Conservation (phyloP, 257 asterid genomes). For the Salvia rosmarinus region DNA sequence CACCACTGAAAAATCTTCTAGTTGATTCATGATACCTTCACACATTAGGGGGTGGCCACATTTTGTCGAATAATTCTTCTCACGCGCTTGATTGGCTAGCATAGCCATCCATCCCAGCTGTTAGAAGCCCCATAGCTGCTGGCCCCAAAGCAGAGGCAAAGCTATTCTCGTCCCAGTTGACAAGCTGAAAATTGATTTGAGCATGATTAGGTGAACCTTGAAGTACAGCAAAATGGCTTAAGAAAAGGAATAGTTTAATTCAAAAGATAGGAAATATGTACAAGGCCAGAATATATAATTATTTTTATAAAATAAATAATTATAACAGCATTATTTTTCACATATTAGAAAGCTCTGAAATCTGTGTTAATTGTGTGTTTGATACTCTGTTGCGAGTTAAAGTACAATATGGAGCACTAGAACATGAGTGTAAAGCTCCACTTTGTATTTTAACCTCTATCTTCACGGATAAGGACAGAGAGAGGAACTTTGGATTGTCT, state of each 20-base stretch:
- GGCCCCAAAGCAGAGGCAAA: constrained; percentile 86
- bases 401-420: background rate
- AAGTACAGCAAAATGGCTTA: background rate
- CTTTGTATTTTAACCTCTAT: background rate
- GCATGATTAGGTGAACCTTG: background rate
- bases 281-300: background rate
- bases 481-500: background rate
- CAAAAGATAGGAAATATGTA: background rate
- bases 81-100: constrained; percentile 71
- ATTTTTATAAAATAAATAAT: background rate
- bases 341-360: background rate
- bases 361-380: background rate
- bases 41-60: constrained; percentile 99
- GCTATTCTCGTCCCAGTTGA: constrained; percentile 87
- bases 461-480: background rate
- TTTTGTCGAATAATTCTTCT: constrained; percentile 79
- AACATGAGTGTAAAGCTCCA: background rate
- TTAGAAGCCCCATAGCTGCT: constrained; percentile 82
- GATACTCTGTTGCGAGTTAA: background rate
- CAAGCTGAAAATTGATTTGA: constrained; percentile 53
- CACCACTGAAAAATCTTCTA: too few species aligned
- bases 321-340: background rate
- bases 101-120: constrained; percentile 78
- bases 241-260: background rate
- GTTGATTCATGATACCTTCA: constrained; percentile 29